Conservation (phyloP, 352 stramenopile species). For the Peronospora destructor region DNA sequence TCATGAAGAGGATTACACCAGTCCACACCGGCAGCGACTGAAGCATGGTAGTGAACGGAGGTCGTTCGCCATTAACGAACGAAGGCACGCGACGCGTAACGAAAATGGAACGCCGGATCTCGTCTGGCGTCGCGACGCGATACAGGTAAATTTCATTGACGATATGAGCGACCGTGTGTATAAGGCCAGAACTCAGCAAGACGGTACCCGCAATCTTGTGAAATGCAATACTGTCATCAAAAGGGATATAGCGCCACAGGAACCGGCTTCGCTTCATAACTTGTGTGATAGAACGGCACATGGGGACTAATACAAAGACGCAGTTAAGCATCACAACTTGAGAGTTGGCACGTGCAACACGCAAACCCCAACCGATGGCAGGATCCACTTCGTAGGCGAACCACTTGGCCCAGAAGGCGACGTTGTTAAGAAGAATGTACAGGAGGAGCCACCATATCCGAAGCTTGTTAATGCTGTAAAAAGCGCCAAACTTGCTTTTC, state of each 20-base stretch:
- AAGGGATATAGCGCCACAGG: constrained; percentile 68
- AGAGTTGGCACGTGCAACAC: constrained; percentile 61
- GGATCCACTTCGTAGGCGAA: constrained; percentile 66
- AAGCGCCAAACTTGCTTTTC: constrained; percentile 57
- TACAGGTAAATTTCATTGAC: constrained; percentile 71
- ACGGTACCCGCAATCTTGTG: constrained; percentile 71
- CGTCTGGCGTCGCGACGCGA: constrained; percentile 49
- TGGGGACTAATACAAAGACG: constrained; percentile 66
- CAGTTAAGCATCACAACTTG: constrained; percentile 78
- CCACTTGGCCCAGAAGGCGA: constrained; percentile 73
- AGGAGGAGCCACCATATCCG: constrained; percentile 76
- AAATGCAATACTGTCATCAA: constrained; percentile 75
- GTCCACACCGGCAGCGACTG: constrained; percentile 65
- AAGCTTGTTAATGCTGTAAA: constrained; percentile 64
- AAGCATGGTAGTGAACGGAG: constrained; percentile 63
- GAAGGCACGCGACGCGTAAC: constrained; percentile 42
- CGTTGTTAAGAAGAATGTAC: constrained; percentile 60
- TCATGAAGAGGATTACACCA: constrained; percentile 55
- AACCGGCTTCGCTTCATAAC: constrained; percentile 62
- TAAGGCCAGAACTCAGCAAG: constrained; percentile 45
- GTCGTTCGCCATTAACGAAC: constrained; percentile 40
- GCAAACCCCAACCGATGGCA: constrained; percentile 63
- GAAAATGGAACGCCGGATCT: constrained; percentile 57
- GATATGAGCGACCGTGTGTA: constrained; percentile 60
- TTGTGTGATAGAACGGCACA: constrained; percentile 70